These are phyloP conservation scores for Hypoxylon sp. DNA, from an alignment of 2,329 filamentous ascomycete genomes.

Conservation along the genomic window DNA sequence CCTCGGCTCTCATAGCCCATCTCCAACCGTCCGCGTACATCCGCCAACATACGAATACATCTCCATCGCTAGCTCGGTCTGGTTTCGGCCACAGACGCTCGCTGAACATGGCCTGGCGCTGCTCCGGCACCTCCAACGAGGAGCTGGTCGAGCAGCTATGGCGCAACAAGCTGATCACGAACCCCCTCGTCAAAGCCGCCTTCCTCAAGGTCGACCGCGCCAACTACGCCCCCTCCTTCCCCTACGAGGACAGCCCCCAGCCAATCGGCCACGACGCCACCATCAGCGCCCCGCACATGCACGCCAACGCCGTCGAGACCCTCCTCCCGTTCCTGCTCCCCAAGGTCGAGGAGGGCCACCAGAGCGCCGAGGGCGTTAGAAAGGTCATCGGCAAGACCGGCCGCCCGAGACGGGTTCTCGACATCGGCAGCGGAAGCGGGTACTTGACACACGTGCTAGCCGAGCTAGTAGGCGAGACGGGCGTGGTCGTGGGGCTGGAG, in stretches of 20 bases:
- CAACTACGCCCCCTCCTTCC: conserved; percentile 77
- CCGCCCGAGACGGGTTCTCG: conserved; percentile 68
- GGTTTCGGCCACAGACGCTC: neutral
- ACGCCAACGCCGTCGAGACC: conserved; percentile 65
- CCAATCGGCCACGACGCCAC: conserved; percentile 67
- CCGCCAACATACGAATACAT: neutral
- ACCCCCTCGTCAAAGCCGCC: conserved; percentile 78
- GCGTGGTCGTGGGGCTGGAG: conserved; percentile 77
- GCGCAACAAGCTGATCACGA: conserved; percentile 78
- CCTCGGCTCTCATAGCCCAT: conserved; percentile 12
- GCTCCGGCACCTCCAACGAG: conserved; percentile 79
- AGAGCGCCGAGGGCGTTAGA: neutral
- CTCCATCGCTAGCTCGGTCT: neutral
- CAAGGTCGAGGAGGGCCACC: neutral
- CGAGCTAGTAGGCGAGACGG: conserved; percentile 72
- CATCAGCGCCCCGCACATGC: conserved; percentile 73
- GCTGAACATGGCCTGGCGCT: conserved; percentile 87
- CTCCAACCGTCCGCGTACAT: neutral
- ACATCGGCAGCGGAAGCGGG: conserved; percentile 81
- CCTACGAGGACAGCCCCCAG: conserved; percentile 75
- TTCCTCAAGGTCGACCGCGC: conserved; percentile 89
- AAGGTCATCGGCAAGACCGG: conserved; percentile 37
- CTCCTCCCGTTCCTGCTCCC: conserved; percentile 59
- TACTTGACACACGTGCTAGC: conserved; percentile 92
- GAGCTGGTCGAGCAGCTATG: conserved; percentile 84